Base-by-base conservation (phyloP, 768 basidiomycete genomes). In the Rubroboletus satanas region DNA sequence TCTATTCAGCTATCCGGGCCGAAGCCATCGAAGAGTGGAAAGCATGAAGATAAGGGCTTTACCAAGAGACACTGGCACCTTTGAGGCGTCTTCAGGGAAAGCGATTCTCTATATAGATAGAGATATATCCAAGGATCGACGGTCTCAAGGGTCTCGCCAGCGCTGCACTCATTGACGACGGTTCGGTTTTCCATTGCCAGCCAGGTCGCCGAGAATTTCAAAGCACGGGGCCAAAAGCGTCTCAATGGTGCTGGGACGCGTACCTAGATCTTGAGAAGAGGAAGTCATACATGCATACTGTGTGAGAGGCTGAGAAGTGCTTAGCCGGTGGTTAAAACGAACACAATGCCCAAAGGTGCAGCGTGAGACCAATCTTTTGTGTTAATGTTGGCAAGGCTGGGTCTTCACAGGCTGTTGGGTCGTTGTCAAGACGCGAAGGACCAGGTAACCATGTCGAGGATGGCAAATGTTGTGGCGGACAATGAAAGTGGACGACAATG, bases 391-490 rank as follows among this genome's bases (percentile, higher is more conserved):
- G 26, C 26, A 4, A 26, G 26, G 26, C 3, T 26, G 3, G 26
- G 17, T 42, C 5, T 26, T 26, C 21, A 26, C 28, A 6, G 17
- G 14, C 7, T 15, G 14, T 8, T 15, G 39, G 21, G 23, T 23
- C 14, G 45, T 35, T 18, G 48, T 18, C 17, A 43, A 29, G 26
- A 33, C 5, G 31, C 12, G 12, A 35, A 21, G 1, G 11, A 12
- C 12, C 32, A 12, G 15, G 23, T 26, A 26, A 26, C 23, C 17
- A 26, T 1, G 12, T 23, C 23, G 31, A 3, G 6, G 11, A 21
- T 29, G 47, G 68, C 54, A 63, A 49, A 43, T 48, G 51, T 71
- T 71, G 64, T 71, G 36, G 23, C 29, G 31, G 32, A 67, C 60
- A 64, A 67, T 55, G 53, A 7, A 11, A 15, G 10, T 3, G 18